phyloP scores from a whole-genome alignment of 177 flowering plant genomes.

The Vitis hybrid region DNA sequence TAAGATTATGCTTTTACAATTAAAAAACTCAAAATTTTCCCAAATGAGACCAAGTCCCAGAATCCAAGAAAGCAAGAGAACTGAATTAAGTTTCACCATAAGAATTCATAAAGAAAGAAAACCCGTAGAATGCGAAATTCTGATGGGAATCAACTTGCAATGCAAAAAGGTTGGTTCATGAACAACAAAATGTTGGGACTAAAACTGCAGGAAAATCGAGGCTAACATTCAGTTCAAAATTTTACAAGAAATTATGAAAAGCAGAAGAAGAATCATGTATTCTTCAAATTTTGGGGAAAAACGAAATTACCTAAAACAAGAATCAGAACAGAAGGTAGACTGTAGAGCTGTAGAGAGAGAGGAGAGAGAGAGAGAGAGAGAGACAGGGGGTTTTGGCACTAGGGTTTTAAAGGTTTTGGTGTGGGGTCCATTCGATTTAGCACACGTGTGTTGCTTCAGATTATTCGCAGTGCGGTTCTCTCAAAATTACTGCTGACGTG shows the following conservation, averaged over 20 bases:
- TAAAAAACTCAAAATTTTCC: no score
- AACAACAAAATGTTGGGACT: background rate
- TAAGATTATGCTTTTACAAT: no score
- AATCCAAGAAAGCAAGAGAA: background rate
- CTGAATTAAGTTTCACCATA: background rate
- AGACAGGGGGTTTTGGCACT: no score
- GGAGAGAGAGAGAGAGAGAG: no score
- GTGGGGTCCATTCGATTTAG: no score
- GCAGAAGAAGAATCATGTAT: background rate
- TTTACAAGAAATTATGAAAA: background rate
- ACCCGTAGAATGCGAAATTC: background rate
- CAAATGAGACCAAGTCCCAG: no score
- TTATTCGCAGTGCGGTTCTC: no score
- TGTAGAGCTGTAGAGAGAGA: no score
- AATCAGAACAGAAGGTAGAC: no score
- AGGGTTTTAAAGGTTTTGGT: no score
- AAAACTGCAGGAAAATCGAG: background rate
- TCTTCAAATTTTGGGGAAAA: background rate
- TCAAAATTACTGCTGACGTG: no score
- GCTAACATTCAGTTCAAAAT: background rate
- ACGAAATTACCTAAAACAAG: background rate
- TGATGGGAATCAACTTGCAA: background rate
- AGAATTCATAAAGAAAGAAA: background rate
- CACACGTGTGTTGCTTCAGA: no score
- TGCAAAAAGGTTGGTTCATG: background rate